phyloP scores from a whole-genome alignment of 352 stramenopile species.

The Globisporangium megalacanthum region DNA sequence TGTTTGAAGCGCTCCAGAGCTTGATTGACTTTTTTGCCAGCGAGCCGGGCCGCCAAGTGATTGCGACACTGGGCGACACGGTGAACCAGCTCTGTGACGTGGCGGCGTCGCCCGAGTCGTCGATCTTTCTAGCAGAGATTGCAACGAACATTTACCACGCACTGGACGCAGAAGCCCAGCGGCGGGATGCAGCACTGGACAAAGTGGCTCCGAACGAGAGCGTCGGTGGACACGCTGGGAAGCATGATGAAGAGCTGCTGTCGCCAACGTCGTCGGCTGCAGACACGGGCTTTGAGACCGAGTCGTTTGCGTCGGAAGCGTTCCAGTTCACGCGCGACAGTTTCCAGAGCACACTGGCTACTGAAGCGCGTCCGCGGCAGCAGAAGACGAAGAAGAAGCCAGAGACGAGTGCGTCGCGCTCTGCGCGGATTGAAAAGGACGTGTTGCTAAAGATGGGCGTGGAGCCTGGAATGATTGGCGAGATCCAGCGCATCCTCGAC shows the following conservation, averaged over 20 bases:
- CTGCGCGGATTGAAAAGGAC: slow-evolving; percentile 68
- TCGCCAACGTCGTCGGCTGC: slow-evolving; percentile 38
- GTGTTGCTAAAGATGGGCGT: slow-evolving; percentile 71
- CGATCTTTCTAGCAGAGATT: slow-evolving; percentile 71
- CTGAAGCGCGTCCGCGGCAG: neutral
- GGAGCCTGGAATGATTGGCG: slow-evolving; percentile 59
- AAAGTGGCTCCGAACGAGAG: neutral
- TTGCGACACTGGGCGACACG: slow-evolving; percentile 49
- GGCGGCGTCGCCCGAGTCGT: slow-evolving; percentile 57
- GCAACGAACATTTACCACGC: slow-evolving; percentile 71
- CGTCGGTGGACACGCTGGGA: slow-evolving; percentile 3
- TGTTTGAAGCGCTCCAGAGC: slow-evolving; percentile 60
- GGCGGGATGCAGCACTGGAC: slow-evolving; percentile 15
- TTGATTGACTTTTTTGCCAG: slow-evolving; percentile 75
- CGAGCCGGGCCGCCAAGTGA: slow-evolving; percentile 42
- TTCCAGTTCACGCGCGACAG: neutral
- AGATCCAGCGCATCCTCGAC: slow-evolving; percentile 66
- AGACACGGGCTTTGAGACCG: slow-evolving; percentile 56
- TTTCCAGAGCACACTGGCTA: neutral
- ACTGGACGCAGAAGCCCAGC: slow-evolving; percentile 47
- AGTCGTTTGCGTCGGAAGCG: slow-evolving; percentile 24
- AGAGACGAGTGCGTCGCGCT: slow-evolving; percentile 37
- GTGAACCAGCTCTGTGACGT: slow-evolving; percentile 45
- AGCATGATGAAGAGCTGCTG: slow-evolving; percentile 20
- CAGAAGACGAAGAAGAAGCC: neutral